A percentile compares a stretch with the other conserved stretches of the same genome.
Conservation (phyloP, 2,329 filamentous ascomycete genomes). For the Penicillium sp. region DNA sequence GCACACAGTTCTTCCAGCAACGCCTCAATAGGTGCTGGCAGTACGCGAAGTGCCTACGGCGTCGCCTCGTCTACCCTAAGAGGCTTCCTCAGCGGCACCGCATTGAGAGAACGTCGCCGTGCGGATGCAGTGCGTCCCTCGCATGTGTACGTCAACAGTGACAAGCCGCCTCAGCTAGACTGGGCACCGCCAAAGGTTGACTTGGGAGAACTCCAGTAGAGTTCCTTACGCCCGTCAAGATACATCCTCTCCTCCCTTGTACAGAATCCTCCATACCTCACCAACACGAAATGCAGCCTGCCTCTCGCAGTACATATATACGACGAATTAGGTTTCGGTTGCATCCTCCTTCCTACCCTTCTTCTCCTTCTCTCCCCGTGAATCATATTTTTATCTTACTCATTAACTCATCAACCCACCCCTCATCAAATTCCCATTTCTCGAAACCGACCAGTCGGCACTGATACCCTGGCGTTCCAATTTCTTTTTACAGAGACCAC, state of each 20-base stretch:
- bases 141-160: conserved; percentile 30
- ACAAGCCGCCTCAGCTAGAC: conserved; percentile 36
- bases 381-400: not conserved
- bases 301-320: conserved; percentile 9
- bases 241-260: not conserved
- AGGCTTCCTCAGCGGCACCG: conserved; percentile 33
- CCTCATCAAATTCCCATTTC: not conserved
- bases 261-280: not conserved
- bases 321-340: conserved; percentile 10
- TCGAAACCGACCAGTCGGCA: conserved; percentile 4
- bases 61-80: conserved; percentile 37
- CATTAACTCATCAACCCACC: not conserved
- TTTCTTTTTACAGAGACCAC: not conserved
- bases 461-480: conserved; percentile 13
- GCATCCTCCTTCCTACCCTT: not conserved
- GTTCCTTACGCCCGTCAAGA: not conserved
- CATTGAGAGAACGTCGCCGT: conserved; percentile 30
- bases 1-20: conserved; percentile 36
- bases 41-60: conserved; percentile 36
- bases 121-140: conserved; percentile 29
- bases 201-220: conserved; percentile 29
- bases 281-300: not conserved
- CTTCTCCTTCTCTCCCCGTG: not conserved
- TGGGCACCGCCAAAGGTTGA: conserved; percentile 40
- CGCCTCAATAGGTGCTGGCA: conserved; percentile 36